Evolutionary conservation across 345 rosid species (phyloP), one percentile per base, ranked within the genome.

Genomic region (Dipteronia dyeriana): DNA sequence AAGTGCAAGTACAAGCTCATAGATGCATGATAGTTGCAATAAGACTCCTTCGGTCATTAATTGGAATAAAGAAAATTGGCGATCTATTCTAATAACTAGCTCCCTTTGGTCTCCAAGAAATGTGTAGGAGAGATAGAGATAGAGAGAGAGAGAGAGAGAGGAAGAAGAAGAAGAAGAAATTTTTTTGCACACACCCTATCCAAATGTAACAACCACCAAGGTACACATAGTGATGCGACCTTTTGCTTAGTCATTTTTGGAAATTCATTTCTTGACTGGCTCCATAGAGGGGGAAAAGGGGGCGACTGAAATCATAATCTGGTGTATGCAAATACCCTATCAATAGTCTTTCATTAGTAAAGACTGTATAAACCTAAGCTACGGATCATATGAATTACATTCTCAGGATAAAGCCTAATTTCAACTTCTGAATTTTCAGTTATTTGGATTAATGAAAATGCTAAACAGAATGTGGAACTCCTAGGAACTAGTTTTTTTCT

Each of bases 11-110:
- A 47, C 8, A 74, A 47, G 34, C 60, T 26, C 16, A 71, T n/a
- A 17, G 20, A 26, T 38, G 57, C 71, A 68, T n/a, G 17, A 25
- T 61, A 11, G 31, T 26, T 73, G 22, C 23, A 63, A 63, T 74
- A 57, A 7, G 16, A 75, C 59, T 68, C 19, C 23, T 31, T 25
- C 63, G 7, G 26, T n/a, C n/a, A 20, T 53, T 26, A 66, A 63
- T 34, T 47, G 26, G 41, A 73, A 77, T 20, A 16, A 79, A 20
- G 57, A 23, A 70, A 56, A 26, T 75, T 70, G 72, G 9, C 43
- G 7, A 62, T 69, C 60, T 16, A 54, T 39, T 26, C 74, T 47
- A 11, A 23, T 29, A 19, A 76, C 17, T 25, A 34, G 79, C 7
- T 53, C 71, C 43, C 20, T 12, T 54, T 63, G 65, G 68, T 12